These are phyloP conservation scores for Ogataea philodendri DNA, from an alignment of 805 yeast genomes.

Conservation along the genomic window DNA sequence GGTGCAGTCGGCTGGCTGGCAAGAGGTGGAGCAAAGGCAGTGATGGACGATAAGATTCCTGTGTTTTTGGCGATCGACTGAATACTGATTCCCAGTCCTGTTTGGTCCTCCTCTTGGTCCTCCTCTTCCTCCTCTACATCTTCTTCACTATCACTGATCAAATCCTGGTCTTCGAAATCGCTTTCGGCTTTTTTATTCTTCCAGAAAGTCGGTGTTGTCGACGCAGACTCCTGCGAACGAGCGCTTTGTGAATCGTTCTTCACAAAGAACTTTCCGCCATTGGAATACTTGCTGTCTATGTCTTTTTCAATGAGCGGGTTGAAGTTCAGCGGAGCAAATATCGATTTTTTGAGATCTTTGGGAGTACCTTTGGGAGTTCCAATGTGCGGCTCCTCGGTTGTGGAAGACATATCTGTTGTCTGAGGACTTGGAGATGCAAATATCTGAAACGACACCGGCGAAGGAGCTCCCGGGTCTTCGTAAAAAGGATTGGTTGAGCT, in stretches of 20 bases:
- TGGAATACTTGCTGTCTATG: conserved; percentile 81
- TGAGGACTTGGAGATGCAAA: conserved; percentile 36
- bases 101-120: conserved; percentile 20
- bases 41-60: conserved; percentile 22
- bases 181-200: conserved; percentile 15
- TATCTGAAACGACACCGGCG: conserved; percentile 57
- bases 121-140: conserved; percentile 19
- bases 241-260: conserved; percentile 16
- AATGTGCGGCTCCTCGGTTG: conserved; percentile 11
- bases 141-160: conserved; percentile 33
- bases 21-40: conserved; percentile 39
- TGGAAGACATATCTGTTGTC: conserved; percentile 9
- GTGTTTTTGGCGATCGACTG: conserved; percentile 6
- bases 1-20: conserved; percentile 5
- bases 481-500: conserved; percentile 49
- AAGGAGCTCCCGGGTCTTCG: conserved; percentile 82
- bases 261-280: conserved; percentile 88
- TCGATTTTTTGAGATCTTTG: conserved; percentile 48
- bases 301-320: conserved; percentile 73
- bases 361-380: conserved; percentile 45
- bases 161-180: conserved; percentile 18
- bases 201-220: conserved; percentile 27
- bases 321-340: conserved; percentile 79
- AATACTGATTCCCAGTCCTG: conserved; percentile 13
- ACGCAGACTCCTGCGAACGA: conserved; percentile 10